phyloP scores from a whole-genome alignment of 805 yeast genomes.

The Jamesozyma hellenica region DNA sequence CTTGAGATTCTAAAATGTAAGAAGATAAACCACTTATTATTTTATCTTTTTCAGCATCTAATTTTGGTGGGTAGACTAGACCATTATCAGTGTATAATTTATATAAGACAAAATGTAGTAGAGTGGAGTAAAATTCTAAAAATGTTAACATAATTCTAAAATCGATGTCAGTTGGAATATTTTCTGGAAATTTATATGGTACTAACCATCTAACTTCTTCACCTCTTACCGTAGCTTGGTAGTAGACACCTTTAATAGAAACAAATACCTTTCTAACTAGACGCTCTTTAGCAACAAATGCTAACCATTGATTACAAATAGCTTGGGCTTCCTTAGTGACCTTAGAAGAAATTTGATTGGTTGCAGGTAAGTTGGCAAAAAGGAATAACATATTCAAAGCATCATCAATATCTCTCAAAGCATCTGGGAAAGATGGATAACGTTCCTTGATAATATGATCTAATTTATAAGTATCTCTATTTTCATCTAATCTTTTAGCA shows the following conservation, averaged over 20 bases:
- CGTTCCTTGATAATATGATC: conserved; percentile 90
- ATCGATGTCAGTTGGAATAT: conserved; percentile 87
- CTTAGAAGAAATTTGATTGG: conserved; percentile 66
- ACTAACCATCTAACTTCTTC: conserved; percentile 93
- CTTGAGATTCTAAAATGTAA: conserved; percentile 55
- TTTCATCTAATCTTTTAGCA: conserved; percentile 75
- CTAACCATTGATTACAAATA: conserved; percentile 90
- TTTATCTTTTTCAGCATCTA: conserved; percentile 61
- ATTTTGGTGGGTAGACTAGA: conserved; percentile 83
- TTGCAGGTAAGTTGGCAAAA: conserved; percentile 91
- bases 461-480: conserved; percentile 62
- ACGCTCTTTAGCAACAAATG: conserved; percentile 79
- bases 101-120: conserved; percentile 77
- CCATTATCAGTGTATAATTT: conserved; percentile 78
- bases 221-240: conserved; percentile 81
- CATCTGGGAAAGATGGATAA: conserved; percentile 88
- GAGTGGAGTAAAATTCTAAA: conserved; percentile 88
- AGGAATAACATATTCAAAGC: conserved; percentile 90
- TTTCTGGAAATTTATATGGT: conserved; percentile 94
- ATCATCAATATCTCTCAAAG: conserved; percentile 88
- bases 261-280: conserved; percentile 82
- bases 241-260: conserved; percentile 93
- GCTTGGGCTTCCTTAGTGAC: conserved; percentile 82
- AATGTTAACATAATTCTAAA: conserved; percentile 95
- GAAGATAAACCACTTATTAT: conserved; percentile 86